phyloP scores from a whole-genome alignment of 2,329 filamentous ascomycete species.

The Monascus ruber region DNA sequence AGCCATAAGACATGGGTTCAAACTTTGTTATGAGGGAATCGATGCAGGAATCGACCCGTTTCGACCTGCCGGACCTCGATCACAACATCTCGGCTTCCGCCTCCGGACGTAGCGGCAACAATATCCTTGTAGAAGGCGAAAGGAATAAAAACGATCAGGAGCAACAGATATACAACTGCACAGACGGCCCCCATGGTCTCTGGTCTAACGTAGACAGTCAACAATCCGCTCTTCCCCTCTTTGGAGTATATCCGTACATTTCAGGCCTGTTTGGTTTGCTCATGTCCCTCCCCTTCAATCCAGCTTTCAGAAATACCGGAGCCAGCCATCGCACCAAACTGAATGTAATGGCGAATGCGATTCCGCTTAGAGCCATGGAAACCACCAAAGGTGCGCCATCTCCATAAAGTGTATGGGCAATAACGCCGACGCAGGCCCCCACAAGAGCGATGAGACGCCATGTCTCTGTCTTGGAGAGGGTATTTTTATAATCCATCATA shows the following conservation, averaged over 20 bases:
- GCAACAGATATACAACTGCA: constrained; percentile 81
- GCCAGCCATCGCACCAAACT: constrained; percentile 90
- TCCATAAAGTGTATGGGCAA: constrained; percentile 66
- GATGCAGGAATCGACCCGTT: constrained; percentile 73
- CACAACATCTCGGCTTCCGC: constrained; percentile 81
- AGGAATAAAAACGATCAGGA: constrained; percentile 83
- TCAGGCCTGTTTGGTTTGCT: constrained; percentile 64
- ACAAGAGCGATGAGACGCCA: constrained; percentile 52
- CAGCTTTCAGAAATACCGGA: constrained; percentile 74
- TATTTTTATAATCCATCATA: constrained; percentile 21
- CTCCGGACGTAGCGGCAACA: constrained; percentile 84
- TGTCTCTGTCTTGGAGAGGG: constrained; percentile 43
- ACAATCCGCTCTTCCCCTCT: constrained; percentile 2
- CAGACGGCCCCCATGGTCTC: constrained; percentile 95
- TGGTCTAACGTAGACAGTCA: constrained; percentile 41
- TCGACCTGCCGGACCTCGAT: constrained; percentile 62
- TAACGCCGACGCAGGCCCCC: constrained; percentile 57
- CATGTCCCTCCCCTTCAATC: constrained; percentile 81
- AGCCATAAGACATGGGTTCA: background rate
- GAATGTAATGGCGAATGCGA: constrained; percentile 73
- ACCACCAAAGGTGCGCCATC: constrained; percentile 84
- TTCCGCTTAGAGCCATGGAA: constrained; percentile 71
- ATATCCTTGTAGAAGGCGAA: constrained; percentile 99
- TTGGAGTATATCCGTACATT: constrained; percentile 44
- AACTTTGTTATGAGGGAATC: constrained; percentile 91